Evolutionary conservation across 345 rosid species (phyloP).

Genomic region (Noccaea caerulescens): DNA sequence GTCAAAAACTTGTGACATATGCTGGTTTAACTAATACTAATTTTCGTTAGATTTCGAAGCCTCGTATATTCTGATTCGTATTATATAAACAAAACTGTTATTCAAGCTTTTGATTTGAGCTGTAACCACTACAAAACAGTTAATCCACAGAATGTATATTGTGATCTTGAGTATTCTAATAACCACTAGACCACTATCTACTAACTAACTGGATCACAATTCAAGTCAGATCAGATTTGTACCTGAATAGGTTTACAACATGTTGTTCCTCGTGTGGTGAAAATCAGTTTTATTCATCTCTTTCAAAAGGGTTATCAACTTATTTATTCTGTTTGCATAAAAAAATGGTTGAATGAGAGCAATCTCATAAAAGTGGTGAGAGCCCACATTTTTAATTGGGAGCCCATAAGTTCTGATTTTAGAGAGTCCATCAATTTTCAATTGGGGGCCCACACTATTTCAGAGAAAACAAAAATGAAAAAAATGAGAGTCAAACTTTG

Average conservation of each 20-base stretch:
- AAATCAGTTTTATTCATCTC: background rate
- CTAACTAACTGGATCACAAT: background rate
- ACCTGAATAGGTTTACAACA: background rate
- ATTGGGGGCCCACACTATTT: background rate
- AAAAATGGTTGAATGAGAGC: background rate
- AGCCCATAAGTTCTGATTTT: background rate
- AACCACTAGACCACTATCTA: background rate
- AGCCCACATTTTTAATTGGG: background rate
- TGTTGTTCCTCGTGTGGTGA: background rate
- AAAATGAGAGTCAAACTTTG: too few species aligned
- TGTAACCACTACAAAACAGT: background rate
- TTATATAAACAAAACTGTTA: too few species aligned
- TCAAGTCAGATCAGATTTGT: background rate
- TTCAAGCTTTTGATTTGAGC: background rate
- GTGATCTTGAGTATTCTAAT: too few species aligned
- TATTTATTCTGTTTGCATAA: too few species aligned
- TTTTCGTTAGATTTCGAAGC: too few species aligned
- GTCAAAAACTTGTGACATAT: background rate
- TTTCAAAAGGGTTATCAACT: background rate
- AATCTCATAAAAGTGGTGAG: background rate
- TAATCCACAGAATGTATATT: too few species aligned
- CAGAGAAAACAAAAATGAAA: background rate
- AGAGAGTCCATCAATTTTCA: conserved; percentile 4
- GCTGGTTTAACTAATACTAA: background rate
- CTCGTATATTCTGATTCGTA: too few species aligned